These are phyloP conservation scores for Auxenochlorella pyrenoidosa DNA, from an alignment of 139 green algal genomes.

Conservation along the genomic window DNA sequence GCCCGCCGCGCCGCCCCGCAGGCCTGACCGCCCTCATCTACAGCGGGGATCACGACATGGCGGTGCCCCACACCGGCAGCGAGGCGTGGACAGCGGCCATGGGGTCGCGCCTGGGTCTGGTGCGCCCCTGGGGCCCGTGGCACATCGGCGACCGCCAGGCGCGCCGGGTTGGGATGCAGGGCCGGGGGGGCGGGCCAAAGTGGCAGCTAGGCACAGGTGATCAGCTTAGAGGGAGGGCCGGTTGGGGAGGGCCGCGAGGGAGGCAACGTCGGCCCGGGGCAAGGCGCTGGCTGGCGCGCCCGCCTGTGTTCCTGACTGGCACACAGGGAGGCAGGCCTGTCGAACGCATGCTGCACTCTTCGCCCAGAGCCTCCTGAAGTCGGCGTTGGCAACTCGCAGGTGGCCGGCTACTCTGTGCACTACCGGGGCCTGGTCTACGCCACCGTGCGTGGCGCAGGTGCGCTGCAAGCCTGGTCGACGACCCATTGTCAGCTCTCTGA, in stretches of 20 bases:
- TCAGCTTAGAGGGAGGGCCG: too few species aligned
- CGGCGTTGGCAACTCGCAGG: neutral
- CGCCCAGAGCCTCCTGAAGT: neutral
- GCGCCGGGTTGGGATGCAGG: slow-evolving; percentile 39
- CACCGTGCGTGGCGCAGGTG: slow-evolving; percentile 73
- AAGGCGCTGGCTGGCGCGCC: too few species aligned
- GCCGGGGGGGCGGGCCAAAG: neutral
- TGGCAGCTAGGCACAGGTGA: too few species aligned
- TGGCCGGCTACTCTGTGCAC: slow-evolving; percentile 72
- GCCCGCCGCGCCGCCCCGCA: neutral
- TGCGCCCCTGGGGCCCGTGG: slow-evolving; percentile 67
- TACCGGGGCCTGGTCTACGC: slow-evolving; percentile 76
- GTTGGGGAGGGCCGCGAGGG: too few species aligned
- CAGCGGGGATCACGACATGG: slow-evolving; percentile 84
- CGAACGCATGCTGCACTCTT: too few species aligned
- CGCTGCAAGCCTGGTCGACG: too few species aligned
- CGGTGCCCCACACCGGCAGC: slow-evolving; percentile 82
- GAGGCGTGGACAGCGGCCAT: slow-evolving; percentile 76
- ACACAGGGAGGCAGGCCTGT: neutral
- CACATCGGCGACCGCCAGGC: slow-evolving; percentile 54
- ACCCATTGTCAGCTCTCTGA: too few species aligned
- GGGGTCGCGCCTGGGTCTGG: slow-evolving; percentile 42
- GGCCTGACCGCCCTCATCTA: slow-evolving; percentile 79
- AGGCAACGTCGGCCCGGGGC: too few species aligned
- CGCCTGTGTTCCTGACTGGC: too few species aligned